A percentile compares a stretch with the other conserved stretches of the same genome.
These are phyloP conservation scores for Heritiera fomes DNA, from an alignment of 345 rosid species.

Conservation along the genomic window DNA sequence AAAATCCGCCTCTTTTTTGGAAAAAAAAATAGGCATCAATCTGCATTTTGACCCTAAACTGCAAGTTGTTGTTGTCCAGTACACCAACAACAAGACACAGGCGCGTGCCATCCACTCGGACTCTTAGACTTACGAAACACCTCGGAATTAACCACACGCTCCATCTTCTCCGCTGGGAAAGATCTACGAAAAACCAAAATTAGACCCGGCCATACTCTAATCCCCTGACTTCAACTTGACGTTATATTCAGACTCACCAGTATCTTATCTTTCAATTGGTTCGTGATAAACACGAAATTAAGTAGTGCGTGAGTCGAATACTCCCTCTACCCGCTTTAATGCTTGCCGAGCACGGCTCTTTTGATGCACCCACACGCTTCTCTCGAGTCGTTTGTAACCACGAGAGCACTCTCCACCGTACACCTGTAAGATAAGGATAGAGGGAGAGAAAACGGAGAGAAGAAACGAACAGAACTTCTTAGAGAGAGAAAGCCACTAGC, in stretches of 20 bases:
- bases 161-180: background rate
- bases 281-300: background rate
- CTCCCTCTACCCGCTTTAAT: background rate
- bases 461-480: background rate
- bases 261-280: background rate
- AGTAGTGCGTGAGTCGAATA: slow-evolving; percentile 16
- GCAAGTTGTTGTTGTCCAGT: no score
- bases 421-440: slow-evolving; percentile 47
- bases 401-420: slow-evolving; percentile 36
- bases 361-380: slow-evolving; percentile 35
- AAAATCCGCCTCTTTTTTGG: no score
- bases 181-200: background rate
- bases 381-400: slow-evolving; percentile 16
- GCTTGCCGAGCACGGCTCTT: slow-evolving; percentile 34
- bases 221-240: background rate
- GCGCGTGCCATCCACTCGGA: background rate
- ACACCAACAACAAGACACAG: no score
- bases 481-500: slow-evolving; percentile 29
- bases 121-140: no score
- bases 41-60: no score
- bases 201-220: slow-evolving; percentile 12
- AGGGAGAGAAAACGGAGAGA: background rate
- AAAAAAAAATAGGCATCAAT: no score
- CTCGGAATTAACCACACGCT: slow-evolving; percentile 7
- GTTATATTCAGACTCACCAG: background rate